Conservation (phyloP, 306 rosid genomes). For the Vachellia collinsii region DNA sequence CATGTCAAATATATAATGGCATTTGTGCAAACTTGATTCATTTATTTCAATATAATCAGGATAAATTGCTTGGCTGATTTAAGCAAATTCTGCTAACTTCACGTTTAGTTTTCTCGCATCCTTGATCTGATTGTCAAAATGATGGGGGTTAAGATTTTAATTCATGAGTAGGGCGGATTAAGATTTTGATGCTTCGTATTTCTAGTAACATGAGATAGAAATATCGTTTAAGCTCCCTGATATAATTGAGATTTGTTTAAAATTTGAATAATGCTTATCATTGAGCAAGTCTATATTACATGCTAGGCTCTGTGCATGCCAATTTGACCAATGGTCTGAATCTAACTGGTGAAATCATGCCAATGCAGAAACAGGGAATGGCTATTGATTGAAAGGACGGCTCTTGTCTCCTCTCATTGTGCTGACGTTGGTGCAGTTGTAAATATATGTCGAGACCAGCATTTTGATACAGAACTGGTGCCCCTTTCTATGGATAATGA, state of each 20-base stretch:
- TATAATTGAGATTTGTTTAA: background rate
- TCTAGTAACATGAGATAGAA: background rate
- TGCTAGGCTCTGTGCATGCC: slow-evolving; percentile 26
- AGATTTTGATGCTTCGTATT: background rate
- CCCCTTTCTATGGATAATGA: background rate
- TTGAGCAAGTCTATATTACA: background rate
- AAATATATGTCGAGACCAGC: slow-evolving; percentile 18
- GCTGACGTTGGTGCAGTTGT: slow-evolving; percentile 18
- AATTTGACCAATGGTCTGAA: slow-evolving; percentile 28
- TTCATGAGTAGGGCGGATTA: background rate
- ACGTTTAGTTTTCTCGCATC: background rate
- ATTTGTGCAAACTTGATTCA: background rate
- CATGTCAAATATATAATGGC: background rate
- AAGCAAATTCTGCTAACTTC: too few species aligned
- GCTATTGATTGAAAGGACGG: too few species aligned
- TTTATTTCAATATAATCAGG: background rate
- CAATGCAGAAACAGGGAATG: slow-evolving; percentile 22
- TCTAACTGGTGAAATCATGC: background rate
- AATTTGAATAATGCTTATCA: background rate
- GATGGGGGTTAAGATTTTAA: background rate
- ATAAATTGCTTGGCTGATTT: background rate
- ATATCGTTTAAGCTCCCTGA: background rate
- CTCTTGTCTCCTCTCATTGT: slow-evolving; percentile 1
- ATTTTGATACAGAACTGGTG: slow-evolving; percentile 8
- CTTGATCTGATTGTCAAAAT: background rate